Conservation (phyloP, 306 rosid genomes). For the Malus domestica region ASM211411v1 NC_041804.1:4606001-4606500, state of each 20-base stretch:
- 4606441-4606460: neutral
- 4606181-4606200: neutral
- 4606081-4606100: slow-evolving; percentile 21
- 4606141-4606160: neutral
- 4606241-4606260: neutral
- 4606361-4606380: neutral
- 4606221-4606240: neutral
- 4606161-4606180: slow-evolving; percentile 22
- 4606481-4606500: no score
- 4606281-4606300: neutral
- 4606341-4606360: neutral
- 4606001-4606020: slow-evolving; percentile 51
- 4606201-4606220: neutral
- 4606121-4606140: neutral
- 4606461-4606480: neutral
- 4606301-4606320: neutral
- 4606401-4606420: neutral
- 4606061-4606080: slow-evolving; percentile 17
- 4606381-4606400: neutral
- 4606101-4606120: slow-evolving; percentile 20
- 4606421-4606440: neutral
- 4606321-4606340: neutral
- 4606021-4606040: slow-evolving; percentile 19
- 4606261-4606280: neutral
- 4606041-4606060: slow-evolving; percentile 40